Conservation (phyloP, 352 stramenopile species). For the Phytophthora pistaciae region DNA sequence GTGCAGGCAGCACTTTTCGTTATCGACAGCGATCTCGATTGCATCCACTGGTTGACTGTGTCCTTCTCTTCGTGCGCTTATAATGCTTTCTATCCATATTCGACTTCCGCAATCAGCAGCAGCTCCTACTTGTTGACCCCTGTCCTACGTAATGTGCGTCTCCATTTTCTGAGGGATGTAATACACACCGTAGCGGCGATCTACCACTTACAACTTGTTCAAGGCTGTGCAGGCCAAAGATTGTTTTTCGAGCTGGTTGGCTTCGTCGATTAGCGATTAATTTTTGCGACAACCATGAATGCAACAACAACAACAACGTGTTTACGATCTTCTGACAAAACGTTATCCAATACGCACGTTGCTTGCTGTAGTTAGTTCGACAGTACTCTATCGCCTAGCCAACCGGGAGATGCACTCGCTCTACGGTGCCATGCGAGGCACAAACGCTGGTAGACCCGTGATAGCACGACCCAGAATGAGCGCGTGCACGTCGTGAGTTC, state of each 20-base stretch:
- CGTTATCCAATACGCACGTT: not conserved
- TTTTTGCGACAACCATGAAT: not conserved
- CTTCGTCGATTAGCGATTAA: not conserved
- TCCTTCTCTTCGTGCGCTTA: too few relatives aligned
- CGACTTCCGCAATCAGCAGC: too few relatives aligned
- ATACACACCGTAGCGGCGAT: too few relatives aligned
- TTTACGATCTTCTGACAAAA: not conserved
- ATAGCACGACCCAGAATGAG: conserved; percentile 98
- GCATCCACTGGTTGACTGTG: not conserved
- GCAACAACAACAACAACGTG: not conserved
- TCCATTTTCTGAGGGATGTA: too few relatives aligned
- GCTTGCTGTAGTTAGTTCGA: not conserved
- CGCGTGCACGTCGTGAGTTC: conserved; percentile 98
- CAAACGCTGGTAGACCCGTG: conserved; percentile 96
- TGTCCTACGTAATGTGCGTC: too few relatives aligned
- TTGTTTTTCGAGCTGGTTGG: too few relatives aligned
- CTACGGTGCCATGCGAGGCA: conserved; percentile 85
- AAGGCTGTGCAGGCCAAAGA: too few relatives aligned
- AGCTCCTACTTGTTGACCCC: too few relatives aligned
- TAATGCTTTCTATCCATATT: too few relatives aligned
- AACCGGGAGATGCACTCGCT: not conserved
- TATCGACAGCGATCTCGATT: not conserved
- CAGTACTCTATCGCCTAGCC: not conserved
- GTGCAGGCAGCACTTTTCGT: not conserved
- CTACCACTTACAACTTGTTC: too few relatives aligned